Percentiles rank a stretch among this genome's conserved stretches.
Evolutionary conservation across 768 basidiomycete genomes (phyloP).

Genomic region (Butyriboletus loyo): DNA sequence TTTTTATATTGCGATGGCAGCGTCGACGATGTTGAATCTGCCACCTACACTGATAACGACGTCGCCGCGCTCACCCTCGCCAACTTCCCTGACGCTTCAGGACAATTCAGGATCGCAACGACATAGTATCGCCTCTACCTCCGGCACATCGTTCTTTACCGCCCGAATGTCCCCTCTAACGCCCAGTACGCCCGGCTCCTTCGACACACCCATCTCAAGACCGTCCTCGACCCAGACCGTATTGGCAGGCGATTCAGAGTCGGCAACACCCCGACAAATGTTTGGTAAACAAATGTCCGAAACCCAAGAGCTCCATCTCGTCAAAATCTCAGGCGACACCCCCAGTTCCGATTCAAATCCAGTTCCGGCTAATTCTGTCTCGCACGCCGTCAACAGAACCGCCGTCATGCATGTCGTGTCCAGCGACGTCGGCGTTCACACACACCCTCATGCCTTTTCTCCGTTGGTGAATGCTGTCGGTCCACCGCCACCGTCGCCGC

Average conservation of each 20-base stretch:
- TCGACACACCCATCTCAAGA: slow-evolving; percentile 27
- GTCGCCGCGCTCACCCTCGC: slow-evolving; percentile 11
- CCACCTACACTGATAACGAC: slow-evolving; percentile 15
- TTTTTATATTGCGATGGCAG: slow-evolving; percentile 2
- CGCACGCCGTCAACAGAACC: slow-evolving; percentile 36
- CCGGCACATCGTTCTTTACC: slow-evolving; percentile 26
- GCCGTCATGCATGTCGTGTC: slow-evolving; percentile 34
- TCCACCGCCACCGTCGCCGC: slow-evolving; percentile 59
- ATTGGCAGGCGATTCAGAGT: slow-evolving; percentile 11
- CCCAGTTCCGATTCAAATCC: slow-evolving; percentile 42
- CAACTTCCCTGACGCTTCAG: slow-evolving; percentile 5
- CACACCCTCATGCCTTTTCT: neutral
- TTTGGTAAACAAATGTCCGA: slow-evolving; percentile 26
- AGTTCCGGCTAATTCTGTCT: slow-evolving; percentile 29
- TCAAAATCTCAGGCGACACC: slow-evolving; percentile 50
- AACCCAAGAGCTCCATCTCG: slow-evolving; percentile 50
- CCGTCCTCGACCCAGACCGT: slow-evolving; percentile 37
- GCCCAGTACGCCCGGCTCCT: slow-evolving; percentile 19
- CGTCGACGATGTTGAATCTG: slow-evolving; percentile 9
- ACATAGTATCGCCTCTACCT: slow-evolving; percentile 25
- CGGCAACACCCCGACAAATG: slow-evolving; percentile 34
- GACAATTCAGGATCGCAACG: slow-evolving; percentile 16
- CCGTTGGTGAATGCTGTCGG: slow-evolving; percentile 29
- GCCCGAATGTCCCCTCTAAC: slow-evolving; percentile 25
- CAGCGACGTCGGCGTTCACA: slow-evolving; percentile 12